Evolutionary conservation across 768 basidiomycete genomes (phyloP).

Genomic region (button mushroom (Agaricus bisporus)): DNA sequence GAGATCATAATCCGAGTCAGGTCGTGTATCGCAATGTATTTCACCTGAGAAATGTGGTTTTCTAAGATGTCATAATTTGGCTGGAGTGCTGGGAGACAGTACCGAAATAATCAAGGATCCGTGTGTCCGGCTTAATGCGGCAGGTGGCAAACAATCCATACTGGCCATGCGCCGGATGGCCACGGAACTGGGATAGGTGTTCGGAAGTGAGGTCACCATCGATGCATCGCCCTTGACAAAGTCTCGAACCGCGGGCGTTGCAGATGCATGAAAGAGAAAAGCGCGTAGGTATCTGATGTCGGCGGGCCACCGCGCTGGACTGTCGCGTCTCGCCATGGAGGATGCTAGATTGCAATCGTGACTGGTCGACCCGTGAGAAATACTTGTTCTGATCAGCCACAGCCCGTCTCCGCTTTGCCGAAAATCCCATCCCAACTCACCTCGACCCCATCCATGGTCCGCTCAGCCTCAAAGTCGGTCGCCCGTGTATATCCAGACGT

Average conservation of each 20-base stretch:
- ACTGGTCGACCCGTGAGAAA: conserved; percentile 20
- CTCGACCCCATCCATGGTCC: conserved; percentile 45
- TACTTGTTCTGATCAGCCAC: conserved; percentile 16
- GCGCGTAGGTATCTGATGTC: conserved; percentile 5
- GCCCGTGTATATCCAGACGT: conserved; percentile 86
- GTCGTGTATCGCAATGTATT: conserved; percentile 72
- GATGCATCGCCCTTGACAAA: conserved; percentile 27
- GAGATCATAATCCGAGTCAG: conserved; percentile 81
- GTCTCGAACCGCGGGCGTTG: conserved; percentile 29
- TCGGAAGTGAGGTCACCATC: conserved; percentile 4
- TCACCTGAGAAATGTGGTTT: conserved; percentile 41
- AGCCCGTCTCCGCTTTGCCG: conserved; percentile 8
- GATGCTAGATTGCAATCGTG: conserved; percentile 1
- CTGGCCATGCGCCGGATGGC: conserved; percentile 70
- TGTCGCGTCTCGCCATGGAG: background rate
- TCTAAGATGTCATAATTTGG: background rate
- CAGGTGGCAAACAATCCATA: conserved; percentile 73
- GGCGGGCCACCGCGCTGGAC: conserved; percentile 4
- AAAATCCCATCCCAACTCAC: conserved; percentile 10
- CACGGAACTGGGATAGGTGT: conserved; percentile 28
- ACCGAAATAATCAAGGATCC: conserved; percentile 74
- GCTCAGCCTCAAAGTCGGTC: conserved; percentile 70
- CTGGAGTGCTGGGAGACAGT: background rate
- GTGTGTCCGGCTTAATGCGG: conserved; percentile 58
- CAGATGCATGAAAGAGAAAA: conserved; percentile 8